Evolutionary conservation across 257 asterid genomes (phyloP), one percentile per base, ranked within the genome.

Genomic region (Scutellaria barbata): DNA sequence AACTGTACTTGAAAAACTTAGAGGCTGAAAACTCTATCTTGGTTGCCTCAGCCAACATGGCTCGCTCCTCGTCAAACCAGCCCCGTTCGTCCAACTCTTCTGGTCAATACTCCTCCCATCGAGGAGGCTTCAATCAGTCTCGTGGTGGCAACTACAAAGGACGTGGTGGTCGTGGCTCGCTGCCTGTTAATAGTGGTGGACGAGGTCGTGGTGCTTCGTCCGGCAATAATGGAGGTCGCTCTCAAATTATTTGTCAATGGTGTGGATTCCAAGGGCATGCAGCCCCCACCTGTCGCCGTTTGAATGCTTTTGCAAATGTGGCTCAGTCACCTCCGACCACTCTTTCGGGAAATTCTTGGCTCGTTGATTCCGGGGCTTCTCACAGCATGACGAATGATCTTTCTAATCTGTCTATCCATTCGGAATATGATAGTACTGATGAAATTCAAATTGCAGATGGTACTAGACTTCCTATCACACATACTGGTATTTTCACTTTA

Each of bases 381-480:
- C 64, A 58, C 42, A 35, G 17, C 20, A 58, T 58, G 5, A 58
- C 64, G 5, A 30, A 33, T 35, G 64, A 58, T 13, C 64, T 58
- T 0, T 11, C 20, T 4, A 33, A 33, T 2, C 2, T 58, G 4
- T 52, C 58, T 1, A 16, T 52, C 6, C 58, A 52, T 12, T 52
- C 33, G 0, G 58, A 52, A 12, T 52, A 52, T 52, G n/a, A n/a
- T n/a, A n/a, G n/a, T n/a, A n/a, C n/a, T n/a, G n/a, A n/a, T n/a
- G n/a, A n/a, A n/a, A n/a, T n/a, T n/a, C n/a, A n/a, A n/a, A n/a
- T n/a, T n/a, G n/a, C n/a, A n/a, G n/a, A n/a, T n/a, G n/a, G n/a
- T 12, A 9, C 63, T 0, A 4, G 17, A 5, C 41, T 57, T 1
- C 42, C 63, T 3, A 57, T 57, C 14, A 10, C 42, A 9, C 42